phyloP scores from a whole-genome alignment of 2,329 filamentous ascomycete genomes.

The Fusarium foetens region DNA sequence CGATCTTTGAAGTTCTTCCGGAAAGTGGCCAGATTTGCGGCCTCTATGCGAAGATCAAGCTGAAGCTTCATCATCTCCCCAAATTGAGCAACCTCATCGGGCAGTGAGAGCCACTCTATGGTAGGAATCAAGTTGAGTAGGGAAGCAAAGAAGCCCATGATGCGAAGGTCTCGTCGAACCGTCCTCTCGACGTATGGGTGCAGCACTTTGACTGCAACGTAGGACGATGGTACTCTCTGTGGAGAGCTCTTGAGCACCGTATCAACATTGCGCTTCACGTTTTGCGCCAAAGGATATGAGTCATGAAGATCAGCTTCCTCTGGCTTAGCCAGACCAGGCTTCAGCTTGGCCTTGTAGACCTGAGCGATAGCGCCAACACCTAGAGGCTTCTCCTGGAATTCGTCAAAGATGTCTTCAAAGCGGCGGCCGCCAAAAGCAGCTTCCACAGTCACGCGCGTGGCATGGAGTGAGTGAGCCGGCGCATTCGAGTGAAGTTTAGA shows the following conservation, averaged over 20 bases:
- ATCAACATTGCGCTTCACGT: constrained; percentile 84
- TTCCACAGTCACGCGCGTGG: constrained; percentile 82
- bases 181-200: constrained; percentile 91
- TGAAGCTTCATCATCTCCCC: constrained; percentile 99
- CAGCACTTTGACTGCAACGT: constrained; percentile 95
- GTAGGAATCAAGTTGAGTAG: constrained; percentile 88
- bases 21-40: constrained; percentile 88
- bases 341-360: constrained; percentile 95
- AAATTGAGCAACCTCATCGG: constrained; percentile 93
- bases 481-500: constrained; percentile 94
- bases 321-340: constrained; percentile 76
- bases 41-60: constrained; percentile 92
- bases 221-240: constrained; percentile 84
- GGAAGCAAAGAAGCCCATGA: constrained; percentile 92
- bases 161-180: constrained; percentile 88
- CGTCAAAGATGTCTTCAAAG: constrained; percentile 95
- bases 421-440: constrained; percentile 81
- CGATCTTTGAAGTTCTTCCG: constrained; percentile 89
- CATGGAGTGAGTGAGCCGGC: constrained; percentile 85
- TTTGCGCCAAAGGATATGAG: constrained; percentile 66
- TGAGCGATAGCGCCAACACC: constrained; percentile 97
- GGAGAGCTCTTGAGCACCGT: constrained; percentile 87
- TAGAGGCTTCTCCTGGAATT: constrained; percentile 89
- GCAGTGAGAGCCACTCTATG: constrained; percentile 96
- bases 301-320: constrained; percentile 65